Conservation (phyloP, 805 yeast species). For the Candida sphagnicola region DNA sequence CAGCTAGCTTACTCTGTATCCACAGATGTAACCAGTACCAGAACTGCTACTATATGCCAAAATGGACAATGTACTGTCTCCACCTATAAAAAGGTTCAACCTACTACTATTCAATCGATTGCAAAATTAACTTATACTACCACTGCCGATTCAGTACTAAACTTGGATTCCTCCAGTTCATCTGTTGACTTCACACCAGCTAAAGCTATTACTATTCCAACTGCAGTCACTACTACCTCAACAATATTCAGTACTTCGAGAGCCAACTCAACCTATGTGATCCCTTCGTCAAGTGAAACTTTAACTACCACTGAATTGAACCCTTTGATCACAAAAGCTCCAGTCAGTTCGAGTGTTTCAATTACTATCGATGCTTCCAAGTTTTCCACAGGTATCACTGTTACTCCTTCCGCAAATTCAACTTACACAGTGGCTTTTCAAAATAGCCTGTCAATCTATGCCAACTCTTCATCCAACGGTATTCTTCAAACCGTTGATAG, state of each 20-base stretch:
- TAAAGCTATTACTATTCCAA: constrained; percentile 9
- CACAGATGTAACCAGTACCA: constrained; percentile 11
- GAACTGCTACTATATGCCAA: constrained; percentile 14
- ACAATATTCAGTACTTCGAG: constrained; percentile 24
- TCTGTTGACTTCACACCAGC: constrained; percentile 1
- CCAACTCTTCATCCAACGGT: neutral
- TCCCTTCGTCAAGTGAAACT: constrained; percentile 15
- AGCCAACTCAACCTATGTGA: constrained; percentile 15
- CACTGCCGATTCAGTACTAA: too few relatives aligned
- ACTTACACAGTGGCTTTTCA: neutral
- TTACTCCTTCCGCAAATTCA: constrained; percentile 1
- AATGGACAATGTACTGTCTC: constrained; percentile 10
- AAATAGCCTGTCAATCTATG: neutral
- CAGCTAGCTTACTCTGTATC: constrained; percentile 17
- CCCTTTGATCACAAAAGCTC: constrained; percentile 27
- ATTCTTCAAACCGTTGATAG: too few relatives aligned
- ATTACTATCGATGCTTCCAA: constrained; percentile 19
- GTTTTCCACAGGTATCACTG: constrained; percentile 11
- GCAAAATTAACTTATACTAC: constrained; percentile 12
- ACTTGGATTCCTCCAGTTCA: too few relatives aligned
- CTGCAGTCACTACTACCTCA: constrained; percentile 27
- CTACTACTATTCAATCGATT: constrained; percentile 13
- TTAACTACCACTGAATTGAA: constrained; percentile 18
- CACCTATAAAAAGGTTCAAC: constrained; percentile 9
- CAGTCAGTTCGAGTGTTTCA: constrained; percentile 18